Evolutionary conservation across 2,329 filamentous ascomycete species (phyloP).

Genomic region (Fusarium continuum): DNA sequence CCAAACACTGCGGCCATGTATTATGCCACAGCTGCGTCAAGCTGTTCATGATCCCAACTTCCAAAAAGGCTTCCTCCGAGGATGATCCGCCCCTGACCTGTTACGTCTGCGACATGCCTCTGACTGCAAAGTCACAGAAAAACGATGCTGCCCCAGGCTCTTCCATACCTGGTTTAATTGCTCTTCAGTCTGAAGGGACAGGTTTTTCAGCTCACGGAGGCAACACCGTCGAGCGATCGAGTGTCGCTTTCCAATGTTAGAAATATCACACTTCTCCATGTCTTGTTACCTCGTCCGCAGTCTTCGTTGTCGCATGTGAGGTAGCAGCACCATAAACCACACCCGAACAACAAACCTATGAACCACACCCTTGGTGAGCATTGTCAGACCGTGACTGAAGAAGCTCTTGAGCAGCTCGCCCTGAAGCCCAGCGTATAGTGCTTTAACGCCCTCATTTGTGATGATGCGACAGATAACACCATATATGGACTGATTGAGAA

Average conservation of each 20-base stretch:
- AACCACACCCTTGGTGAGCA: slow-evolving; percentile 83
- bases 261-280: background rate
- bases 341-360: slow-evolving; percentile 76
- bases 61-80: slow-evolving; percentile 51
- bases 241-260: slow-evolving; percentile 84
- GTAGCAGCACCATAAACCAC: slow-evolving; percentile 65
- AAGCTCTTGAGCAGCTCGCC: slow-evolving; percentile 85
- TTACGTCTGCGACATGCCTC: slow-evolving; percentile 85
- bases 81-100: slow-evolving; percentile 65
- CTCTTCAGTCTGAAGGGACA: slow-evolving; percentile 86
- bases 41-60: slow-evolving; percentile 77
- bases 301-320: slow-evolving; percentile 39
- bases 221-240: slow-evolving; percentile 80
- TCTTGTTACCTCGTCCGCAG: slow-evolving; percentile 29
- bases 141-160: slow-evolving; percentile 60
- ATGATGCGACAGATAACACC: slow-evolving; percentile 67
- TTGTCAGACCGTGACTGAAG: slow-evolving; percentile 85
- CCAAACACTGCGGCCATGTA: slow-evolving; percentile 91
- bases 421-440: slow-evolving; percentile 78
- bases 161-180: slow-evolving; percentile 76
- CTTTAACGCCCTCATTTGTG: slow-evolving; percentile 70
- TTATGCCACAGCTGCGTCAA: slow-evolving; percentile 85
- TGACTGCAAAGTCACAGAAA: slow-evolving; percentile 63
- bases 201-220: slow-evolving; percentile 90
- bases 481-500: slow-evolving; percentile 64